phyloP scores from a whole-genome alignment of 2,329 filamentous ascomycete genomes.

The Tolypocladium paradoxum region DNA sequence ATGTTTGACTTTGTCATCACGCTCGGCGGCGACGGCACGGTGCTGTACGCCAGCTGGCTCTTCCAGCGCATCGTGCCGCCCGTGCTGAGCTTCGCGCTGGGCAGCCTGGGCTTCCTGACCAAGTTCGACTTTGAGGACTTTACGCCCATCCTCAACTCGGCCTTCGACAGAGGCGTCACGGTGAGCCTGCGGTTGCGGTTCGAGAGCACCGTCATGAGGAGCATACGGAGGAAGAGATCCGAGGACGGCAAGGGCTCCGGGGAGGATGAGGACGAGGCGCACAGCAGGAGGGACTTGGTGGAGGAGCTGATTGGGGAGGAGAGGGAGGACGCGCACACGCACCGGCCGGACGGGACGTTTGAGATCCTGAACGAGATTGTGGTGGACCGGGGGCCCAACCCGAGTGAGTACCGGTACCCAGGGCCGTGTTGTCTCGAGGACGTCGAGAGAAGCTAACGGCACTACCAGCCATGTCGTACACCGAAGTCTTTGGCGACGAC shows the following conservation, averaged over 20 bases:
- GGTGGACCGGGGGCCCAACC: slow-evolving; percentile 84
- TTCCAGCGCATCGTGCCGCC: slow-evolving; percentile 94
- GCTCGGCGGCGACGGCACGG: slow-evolving; percentile 90
- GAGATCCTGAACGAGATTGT: slow-evolving; percentile 98
- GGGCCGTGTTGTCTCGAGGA: not conserved
- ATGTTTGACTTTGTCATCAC: slow-evolving; percentile 91
- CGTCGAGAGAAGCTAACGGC: not conserved
- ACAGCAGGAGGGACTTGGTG: slow-evolving; percentile 55
- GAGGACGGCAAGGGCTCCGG: slow-evolving; percentile 14
- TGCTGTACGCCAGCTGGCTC: slow-evolving; percentile 91
- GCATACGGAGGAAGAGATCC: slow-evolving; percentile 36
- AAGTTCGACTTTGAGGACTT: slow-evolving; percentile 88
- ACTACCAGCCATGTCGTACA: slow-evolving; percentile 68
- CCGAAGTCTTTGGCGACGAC: slow-evolving; percentile 88
- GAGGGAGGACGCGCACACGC: slow-evolving; percentile 72
- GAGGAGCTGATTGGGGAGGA: slow-evolving; percentile 86
- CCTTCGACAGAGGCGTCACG: slow-evolving; percentile 75
- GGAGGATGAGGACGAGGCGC: slow-evolving; percentile 26
- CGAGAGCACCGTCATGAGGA: slow-evolving; percentile 88
- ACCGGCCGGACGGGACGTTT: slow-evolving; percentile 71
- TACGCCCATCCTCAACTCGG: slow-evolving; percentile 53
- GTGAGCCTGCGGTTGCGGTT: slow-evolving; percentile 83
- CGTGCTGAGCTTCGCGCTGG: slow-evolving; percentile 81
- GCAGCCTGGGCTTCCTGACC: slow-evolving; percentile 87
- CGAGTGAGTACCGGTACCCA: slow-evolving; percentile 49